Evolutionary conservation across 2,329 filamentous ascomycete genomes (phyloP).

Genomic region (Rhynchosporium agropyri): DNA sequence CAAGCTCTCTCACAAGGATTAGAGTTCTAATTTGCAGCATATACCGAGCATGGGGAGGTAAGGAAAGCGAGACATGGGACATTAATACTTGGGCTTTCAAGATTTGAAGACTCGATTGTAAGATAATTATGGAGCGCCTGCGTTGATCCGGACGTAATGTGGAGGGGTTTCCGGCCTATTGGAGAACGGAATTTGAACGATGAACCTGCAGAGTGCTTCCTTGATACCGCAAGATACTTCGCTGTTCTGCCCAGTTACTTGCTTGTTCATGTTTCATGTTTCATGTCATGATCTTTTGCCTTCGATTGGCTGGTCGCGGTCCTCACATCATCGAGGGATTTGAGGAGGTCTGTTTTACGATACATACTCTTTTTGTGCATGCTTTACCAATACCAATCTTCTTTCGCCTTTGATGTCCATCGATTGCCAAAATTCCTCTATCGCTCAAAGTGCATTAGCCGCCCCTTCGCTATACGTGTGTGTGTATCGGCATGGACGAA

Average conservation of each 20-base stretch:
- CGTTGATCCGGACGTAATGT: constrained; percentile 18
- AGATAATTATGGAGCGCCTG: constrained; percentile 32
- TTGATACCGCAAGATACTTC: constrained; percentile 26
- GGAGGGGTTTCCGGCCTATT: constrained; percentile 12
- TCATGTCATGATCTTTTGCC: not conserved
- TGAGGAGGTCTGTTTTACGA: too few relatives aligned
- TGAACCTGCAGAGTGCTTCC: constrained; percentile 11
- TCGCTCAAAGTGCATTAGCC: too few relatives aligned
- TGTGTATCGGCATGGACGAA: too few relatives aligned
- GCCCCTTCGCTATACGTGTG: too few relatives aligned
- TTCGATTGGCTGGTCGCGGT: not conserved
- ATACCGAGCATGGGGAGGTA: not conserved
- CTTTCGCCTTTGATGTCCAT: too few relatives aligned
- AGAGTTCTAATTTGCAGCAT: constrained; percentile 14
- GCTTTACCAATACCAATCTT: too few relatives aligned
- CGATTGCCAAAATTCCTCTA: too few relatives aligned
- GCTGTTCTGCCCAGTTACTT: constrained; percentile 8
- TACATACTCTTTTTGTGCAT: too few relatives aligned
- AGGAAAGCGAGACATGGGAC: constrained; percentile 12
- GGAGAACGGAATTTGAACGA: not conserved
- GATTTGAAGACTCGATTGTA: constrained; percentile 31
- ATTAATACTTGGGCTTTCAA: constrained; percentile 23
- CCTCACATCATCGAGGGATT: too few relatives aligned
- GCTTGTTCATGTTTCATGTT: constrained; percentile 16
- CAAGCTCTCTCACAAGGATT: constrained; percentile 47